A percentile compares a stretch with the other conserved stretches of the same genome.
Conservation (phyloP, 1,139 yeast species). For the Pichia kudriavzevii region DNA sequence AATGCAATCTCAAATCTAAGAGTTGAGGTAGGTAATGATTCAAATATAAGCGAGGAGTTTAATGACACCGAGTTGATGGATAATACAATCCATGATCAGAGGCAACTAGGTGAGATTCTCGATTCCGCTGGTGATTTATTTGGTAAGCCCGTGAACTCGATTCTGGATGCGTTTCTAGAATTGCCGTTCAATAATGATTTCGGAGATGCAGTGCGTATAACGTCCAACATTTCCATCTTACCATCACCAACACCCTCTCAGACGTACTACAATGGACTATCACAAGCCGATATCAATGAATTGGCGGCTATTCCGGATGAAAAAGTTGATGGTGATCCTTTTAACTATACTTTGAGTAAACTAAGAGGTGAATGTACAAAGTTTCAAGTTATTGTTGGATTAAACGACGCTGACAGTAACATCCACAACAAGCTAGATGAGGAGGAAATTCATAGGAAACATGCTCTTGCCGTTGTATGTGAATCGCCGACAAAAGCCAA, state of each 20-base stretch:
- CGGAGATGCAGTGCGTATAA: neutral
- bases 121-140: no score
- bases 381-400: constrained; percentile 16
- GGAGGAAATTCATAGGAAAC: constrained; percentile 15
- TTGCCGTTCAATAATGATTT: constrained; percentile 16
- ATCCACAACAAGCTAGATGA: no score
- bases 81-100: no score
- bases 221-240: constrained; percentile 21
- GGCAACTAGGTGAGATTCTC: no score
- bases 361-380: constrained; percentile 52
- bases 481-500: constrained; percentile 11
- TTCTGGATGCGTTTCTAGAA: constrained; percentile 6
- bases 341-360: constrained; percentile 66
- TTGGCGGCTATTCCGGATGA: constrained; percentile 80
- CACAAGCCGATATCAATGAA: constrained; percentile 55
- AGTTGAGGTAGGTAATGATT: constrained; percentile 1
- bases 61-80: no score
- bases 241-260: constrained; percentile 26
- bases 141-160: neutral
- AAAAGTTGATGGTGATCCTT: constrained; percentile 57
- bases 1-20: constrained; percentile 13
- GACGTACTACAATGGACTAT: constrained; percentile 52
- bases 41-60: constrained; percentile 20
- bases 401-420: constrained; percentile 18
- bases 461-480: constrained; percentile 17